Conservation (phyloP, 345 rosid species). For the Salix dunnii region DNA sequence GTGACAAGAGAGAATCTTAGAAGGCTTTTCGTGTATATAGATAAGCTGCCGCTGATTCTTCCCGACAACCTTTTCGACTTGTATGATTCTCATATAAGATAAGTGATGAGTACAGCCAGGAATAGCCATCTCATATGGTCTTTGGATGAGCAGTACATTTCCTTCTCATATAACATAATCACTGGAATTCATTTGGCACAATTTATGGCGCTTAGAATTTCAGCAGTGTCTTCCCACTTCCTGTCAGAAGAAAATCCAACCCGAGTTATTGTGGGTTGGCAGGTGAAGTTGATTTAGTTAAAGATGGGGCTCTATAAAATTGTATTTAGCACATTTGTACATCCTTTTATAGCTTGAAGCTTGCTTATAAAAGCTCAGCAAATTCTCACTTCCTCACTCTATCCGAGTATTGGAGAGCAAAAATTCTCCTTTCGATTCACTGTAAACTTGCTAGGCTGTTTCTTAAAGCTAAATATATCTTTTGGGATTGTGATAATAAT, state of each 20-base stretch:
- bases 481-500: no score
- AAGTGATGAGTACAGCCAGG: background rate
- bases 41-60: constrained; percentile 12
- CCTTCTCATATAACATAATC: background rate
- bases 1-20: constrained; percentile 10
- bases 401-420: background rate
- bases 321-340: constrained; percentile 36
- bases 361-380: background rate
- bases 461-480: background rate
- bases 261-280: constrained; percentile 7
- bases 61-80: constrained; percentile 4
- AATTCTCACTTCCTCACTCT: background rate
- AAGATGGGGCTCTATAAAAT: constrained; percentile 10
- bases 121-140: background rate
- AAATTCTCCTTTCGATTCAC: background rate
- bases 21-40: constrained; percentile 20
- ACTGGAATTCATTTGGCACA: background rate
- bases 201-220: background rate
- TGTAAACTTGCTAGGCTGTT: background rate
- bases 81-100: constrained; percentile 13
- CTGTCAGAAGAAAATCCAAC: constrained; percentile 7
- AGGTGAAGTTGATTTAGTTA: constrained; percentile 20
- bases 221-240: constrained; percentile 15
- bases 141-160: background rate
- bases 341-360: constrained; percentile 37